Conservation (phyloP, 306 rosid species). For the Abrus precatorius region DNA sequence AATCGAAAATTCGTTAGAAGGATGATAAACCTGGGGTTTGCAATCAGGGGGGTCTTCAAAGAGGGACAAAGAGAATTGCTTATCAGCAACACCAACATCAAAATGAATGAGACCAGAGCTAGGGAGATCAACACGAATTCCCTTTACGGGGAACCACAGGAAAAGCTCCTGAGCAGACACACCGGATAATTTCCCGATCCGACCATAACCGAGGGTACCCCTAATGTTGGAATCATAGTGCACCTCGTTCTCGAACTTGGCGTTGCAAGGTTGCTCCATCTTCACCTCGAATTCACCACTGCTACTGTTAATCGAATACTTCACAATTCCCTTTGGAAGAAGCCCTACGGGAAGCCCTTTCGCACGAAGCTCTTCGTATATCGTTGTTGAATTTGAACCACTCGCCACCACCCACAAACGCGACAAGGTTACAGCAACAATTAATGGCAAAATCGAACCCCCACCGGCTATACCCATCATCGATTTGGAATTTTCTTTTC, state of each 20-base stretch:
- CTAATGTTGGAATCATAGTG: conserved; percentile 80
- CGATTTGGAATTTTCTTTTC: neutral
- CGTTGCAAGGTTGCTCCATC: conserved; percentile 73
- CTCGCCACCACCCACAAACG: neutral
- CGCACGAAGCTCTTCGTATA: conserved; percentile 73
- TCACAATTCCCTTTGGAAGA: conserved; percentile 73
- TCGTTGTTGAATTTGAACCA: conserved; percentile 52
- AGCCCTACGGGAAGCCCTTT: conserved; percentile 91
- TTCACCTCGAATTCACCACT: conserved; percentile 66
- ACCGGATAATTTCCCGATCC: conserved; percentile 75
- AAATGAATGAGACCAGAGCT: conserved; percentile 82
- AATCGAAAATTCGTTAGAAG: neutral
- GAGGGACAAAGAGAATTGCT: conserved; percentile 85
- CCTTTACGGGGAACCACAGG: conserved; percentile 89
- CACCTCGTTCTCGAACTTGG: conserved; percentile 90
- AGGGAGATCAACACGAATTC: conserved; percentile 79
- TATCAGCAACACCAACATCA: conserved; percentile 91
- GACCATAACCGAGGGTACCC: conserved; percentile 65
- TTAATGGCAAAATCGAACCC: conserved; percentile 4
- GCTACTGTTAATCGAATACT: conserved; percentile 54
- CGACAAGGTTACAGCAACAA: neutral
- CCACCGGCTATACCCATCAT: conserved; percentile 3
- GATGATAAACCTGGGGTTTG: conserved; percentile 47
- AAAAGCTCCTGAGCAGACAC: conserved; percentile 87
- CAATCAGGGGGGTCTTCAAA: conserved; percentile 83